A percentile compares a stretch with the other conserved stretches of the same genome.
These are phyloP conservation scores for Eucalyptus erythrocorys DNA, from an alignment of 345 rosid species.

Conservation along the genomic window DNA sequence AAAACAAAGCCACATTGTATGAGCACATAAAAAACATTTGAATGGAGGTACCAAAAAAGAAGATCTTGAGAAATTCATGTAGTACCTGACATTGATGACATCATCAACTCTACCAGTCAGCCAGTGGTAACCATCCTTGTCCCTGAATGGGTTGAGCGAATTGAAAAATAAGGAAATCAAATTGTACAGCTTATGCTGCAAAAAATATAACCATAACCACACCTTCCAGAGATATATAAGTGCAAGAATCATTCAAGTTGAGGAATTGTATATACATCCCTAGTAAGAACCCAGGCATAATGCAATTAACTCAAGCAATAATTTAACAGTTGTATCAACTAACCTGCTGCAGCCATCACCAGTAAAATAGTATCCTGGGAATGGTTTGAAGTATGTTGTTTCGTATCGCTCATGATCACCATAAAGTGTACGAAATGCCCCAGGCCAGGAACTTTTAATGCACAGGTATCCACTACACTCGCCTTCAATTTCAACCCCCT, in stretches of 20 bases:
- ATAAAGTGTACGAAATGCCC: conserved; percentile 91
- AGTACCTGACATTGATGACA: conserved; percentile 94
- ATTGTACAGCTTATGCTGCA: background rate
- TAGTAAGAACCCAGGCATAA: background rate
- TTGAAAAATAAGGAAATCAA: background rate
- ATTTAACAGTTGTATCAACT: background rate
- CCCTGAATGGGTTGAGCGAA: conserved; percentile 26
- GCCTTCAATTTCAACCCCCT: conserved; percentile 91
- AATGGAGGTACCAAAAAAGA: background rate
- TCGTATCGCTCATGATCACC: conserved; percentile 99
- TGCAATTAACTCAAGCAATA: background rate
- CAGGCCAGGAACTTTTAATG: conserved; percentile 90
- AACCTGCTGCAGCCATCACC: conserved; percentile 99
- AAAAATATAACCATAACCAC: background rate
- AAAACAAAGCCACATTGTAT: background rate
- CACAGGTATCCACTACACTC: conserved; percentile 94
- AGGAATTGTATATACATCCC: background rate
- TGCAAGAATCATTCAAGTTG: background rate
- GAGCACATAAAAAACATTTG: background rate
- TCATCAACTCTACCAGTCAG: conserved; percentile 98
- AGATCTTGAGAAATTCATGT: background rate
- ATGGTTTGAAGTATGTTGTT: conserved; percentile 93
- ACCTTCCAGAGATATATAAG: background rate
- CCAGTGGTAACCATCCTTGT: conserved; percentile 96
- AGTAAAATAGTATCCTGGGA: conserved; percentile 83